Evolutionary conservation across 441 rosid genomes (phyloP).

Genomic region (Gossypium trilobum): DNA sequence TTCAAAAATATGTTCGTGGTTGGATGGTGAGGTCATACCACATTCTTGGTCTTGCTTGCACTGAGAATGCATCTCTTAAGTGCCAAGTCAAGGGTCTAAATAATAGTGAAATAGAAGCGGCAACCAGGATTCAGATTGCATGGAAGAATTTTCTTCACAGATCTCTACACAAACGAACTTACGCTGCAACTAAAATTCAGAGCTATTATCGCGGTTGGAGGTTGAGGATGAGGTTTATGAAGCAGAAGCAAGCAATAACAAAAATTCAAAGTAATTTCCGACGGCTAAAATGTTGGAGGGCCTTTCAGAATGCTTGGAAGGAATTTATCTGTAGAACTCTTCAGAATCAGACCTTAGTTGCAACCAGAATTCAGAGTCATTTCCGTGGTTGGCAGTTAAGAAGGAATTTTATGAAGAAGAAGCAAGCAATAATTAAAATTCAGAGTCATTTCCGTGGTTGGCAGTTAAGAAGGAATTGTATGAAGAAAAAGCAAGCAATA

Average conservation of each 20-base stretch:
- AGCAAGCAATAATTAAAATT: conserved; percentile 20
- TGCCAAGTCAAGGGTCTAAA: conserved; percentile 12
- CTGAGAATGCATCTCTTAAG: conserved; percentile 12
- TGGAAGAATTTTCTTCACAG: conserved; percentile 35
- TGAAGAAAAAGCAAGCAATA: conserved; percentile 29
- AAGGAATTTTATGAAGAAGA: not conserved
- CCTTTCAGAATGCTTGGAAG: conserved; percentile 39
- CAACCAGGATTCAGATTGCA: conserved; percentile 44
- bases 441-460: conserved; percentile 42
- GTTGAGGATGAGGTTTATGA: conserved; percentile 23
- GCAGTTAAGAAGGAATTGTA: conserved; percentile 33
- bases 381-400: conserved; percentile 32
- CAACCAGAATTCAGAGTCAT: conserved; percentile 40
- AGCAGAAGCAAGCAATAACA: conserved; percentile 31
- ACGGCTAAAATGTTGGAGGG: conserved; percentile 27
- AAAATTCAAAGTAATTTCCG: conserved; percentile 39
- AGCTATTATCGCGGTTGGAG: not conserved
- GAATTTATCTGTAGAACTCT: conserved; percentile 21
- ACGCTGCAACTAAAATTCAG: conserved; percentile 49
- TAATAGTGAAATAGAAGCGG: conserved; percentile 34
- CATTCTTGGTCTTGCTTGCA: conserved; percentile 13
- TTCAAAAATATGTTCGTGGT: conserved; percentile 25
- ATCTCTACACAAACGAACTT: conserved; percentile 19
- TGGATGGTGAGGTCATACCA: conserved; percentile 21
- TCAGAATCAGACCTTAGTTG: conserved; percentile 29